Evolutionary conservation across 257 asterid species (phyloP).

Genomic region (Handroanthus guayacan): DNA sequence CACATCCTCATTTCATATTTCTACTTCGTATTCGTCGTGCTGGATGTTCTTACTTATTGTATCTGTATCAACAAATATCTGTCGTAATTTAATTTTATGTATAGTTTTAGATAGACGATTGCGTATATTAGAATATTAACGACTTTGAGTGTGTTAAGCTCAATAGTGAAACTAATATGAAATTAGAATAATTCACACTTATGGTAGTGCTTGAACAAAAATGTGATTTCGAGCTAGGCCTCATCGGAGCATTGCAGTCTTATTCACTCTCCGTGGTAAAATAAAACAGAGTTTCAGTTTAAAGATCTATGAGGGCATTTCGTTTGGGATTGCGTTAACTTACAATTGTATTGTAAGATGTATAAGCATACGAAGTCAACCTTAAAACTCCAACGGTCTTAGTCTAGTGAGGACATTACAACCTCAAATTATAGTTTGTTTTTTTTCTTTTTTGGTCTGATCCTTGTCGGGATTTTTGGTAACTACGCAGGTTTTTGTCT

Average conservation of each 20-base stretch:
- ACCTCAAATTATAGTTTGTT: too few relatives aligned
- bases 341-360: background rate
- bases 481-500: conserved; percentile 69
- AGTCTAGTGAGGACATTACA: too few relatives aligned
- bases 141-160: too few relatives aligned
- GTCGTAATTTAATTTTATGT: background rate
- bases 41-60: background rate
- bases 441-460: background rate
- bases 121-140: too few relatives aligned
- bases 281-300: background rate
- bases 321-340: background rate
- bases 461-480: background rate
- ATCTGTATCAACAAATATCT: background rate
- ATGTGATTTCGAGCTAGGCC: background rate
- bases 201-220: background rate
- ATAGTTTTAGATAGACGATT: too few relatives aligned
- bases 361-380: too few relatives aligned
- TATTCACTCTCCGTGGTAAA: background rate
- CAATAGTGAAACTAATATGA: too few relatives aligned
- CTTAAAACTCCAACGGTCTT: too few relatives aligned
- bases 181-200: too few relatives aligned
- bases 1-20: conserved; percentile 1
- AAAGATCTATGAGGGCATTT: background rate
- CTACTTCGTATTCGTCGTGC: background rate
- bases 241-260: too few relatives aligned